A percentile compares a stretch with the other conserved stretches of the same genome.
These are phyloP conservation scores for Colletotrichum magnum DNA, from an alignment of 2,329 filamentous ascomycete genomes.

Conservation along the genomic window DNA sequence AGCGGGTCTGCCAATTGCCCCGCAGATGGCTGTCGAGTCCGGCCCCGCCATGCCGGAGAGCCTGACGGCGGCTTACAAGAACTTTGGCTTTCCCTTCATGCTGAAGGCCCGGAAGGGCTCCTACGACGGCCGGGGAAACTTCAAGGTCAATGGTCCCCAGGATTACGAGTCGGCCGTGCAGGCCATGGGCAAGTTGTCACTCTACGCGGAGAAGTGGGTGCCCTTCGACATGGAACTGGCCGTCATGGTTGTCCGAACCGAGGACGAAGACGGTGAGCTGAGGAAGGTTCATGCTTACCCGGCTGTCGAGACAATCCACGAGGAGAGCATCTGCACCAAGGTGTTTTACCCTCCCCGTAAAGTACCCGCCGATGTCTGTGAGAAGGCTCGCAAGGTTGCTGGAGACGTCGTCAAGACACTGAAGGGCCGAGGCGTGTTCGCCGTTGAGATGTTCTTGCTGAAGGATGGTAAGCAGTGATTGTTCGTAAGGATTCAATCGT, in stretches of 20 bases:
- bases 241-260: constrained; percentile 94
- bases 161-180: constrained; percentile 75
- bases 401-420: constrained; percentile 84
- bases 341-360: constrained; percentile 88
- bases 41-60: constrained; percentile 70
- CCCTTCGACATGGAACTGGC: constrained; percentile 89
- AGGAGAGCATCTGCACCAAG: constrained; percentile 95
- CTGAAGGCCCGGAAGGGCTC: constrained; percentile 91
- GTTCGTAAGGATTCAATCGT: not conserved
- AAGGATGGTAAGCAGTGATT: constrained; percentile 67
- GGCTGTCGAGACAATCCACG: constrained; percentile 93
- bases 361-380: constrained; percentile 71
- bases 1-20: constrained; percentile 79
- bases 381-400: constrained; percentile 82
- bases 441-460: constrained; percentile 95
- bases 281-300: constrained; percentile 80
- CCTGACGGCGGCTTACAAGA: constrained; percentile 72
- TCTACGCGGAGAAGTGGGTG: constrained; percentile 93
- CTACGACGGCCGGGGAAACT: constrained; percentile 88
- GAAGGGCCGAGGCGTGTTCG: constrained; percentile 92
- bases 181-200: constrained; percentile 76
- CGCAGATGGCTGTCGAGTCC: constrained; percentile 74
- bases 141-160: constrained; percentile 60
- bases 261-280: constrained; percentile 70
- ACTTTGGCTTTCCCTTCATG: constrained; percentile 89